Percentiles rank a stretch among this genome's conserved stretches.
Evolutionary conservation across 495 filamentous ascomycete species (phyloP).

Genomic region (Tuber umbilicatum): DNA sequence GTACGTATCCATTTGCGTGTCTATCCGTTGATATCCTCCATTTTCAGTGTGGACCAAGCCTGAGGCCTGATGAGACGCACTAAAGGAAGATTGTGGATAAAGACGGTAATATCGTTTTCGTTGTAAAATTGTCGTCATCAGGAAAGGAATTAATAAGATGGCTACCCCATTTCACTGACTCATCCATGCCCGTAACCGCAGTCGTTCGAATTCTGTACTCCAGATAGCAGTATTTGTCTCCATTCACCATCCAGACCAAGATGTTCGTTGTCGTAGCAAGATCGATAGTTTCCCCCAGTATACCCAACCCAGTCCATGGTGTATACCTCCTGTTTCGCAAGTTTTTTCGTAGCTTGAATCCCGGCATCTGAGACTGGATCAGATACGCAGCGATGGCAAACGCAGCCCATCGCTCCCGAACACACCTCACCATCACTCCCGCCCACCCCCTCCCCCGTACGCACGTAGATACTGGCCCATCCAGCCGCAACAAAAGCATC

Average conservation of each 20-base stretch:
- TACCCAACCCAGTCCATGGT: constrained; percentile 9
- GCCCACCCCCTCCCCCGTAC: constrained; percentile 18
- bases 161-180: background rate
- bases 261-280: constrained; percentile 8
- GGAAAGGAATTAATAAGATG: constrained; percentile 2
- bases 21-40: constrained; percentile 6
- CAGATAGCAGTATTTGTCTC: background rate
- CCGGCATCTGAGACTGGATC: background rate
- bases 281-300: constrained; percentile 13
- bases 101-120: constrained; percentile 11
- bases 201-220: background rate
- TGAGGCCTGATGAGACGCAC: background rate
- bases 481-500: constrained; percentile 23
- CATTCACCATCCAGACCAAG: constrained; percentile 2
- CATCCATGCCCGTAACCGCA: background rate
- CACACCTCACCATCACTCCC: constrained; percentile 5
- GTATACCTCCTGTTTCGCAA: background rate
- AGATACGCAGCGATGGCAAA: constrained; percentile 6
- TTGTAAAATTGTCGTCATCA: constrained; percentile 12
- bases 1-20: constrained; percentile 13
- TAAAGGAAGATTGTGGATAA: constrained; percentile 4
- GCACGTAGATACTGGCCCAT: constrained; percentile 16
- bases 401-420: background rate
- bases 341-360: background rate
- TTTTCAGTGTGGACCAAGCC: background rate